Percentiles rank a stretch among this genome's conserved stretches.
Evolutionary conservation across 495 filamentous ascomycete genomes (phyloP).

Genomic region (Penicillium paradoxum): DNA sequence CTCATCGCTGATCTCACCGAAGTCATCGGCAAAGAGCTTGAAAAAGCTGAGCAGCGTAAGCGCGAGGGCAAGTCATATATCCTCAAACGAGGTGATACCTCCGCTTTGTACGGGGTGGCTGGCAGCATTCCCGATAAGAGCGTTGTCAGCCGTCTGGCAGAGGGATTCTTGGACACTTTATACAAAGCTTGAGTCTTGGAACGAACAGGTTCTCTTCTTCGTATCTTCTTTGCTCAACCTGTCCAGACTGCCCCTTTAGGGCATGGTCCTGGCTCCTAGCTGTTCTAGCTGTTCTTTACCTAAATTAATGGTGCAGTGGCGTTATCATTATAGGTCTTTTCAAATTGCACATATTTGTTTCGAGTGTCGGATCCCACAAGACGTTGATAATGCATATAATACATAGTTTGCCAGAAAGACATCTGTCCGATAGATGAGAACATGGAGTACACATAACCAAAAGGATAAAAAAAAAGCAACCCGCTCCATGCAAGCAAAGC

Average conservation of each 20-base stretch:
- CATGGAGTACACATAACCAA: conserved; percentile 26
- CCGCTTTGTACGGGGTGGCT: conserved; percentile 91
- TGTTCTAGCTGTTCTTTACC: neutral
- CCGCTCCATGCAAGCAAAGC: conserved; percentile 39
- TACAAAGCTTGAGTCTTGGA: conserved; percentile 71
- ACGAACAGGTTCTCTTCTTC: neutral
- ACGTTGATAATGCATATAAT: conserved; percentile 23
- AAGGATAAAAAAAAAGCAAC: conserved; percentile 29
- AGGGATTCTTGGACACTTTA: conserved; percentile 88
- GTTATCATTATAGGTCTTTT: conserved; percentile 12
- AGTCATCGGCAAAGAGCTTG: conserved; percentile 72
- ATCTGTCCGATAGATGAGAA: conserved; percentile 9
- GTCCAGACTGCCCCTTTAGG: conserved; percentile 9
- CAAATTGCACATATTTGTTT: conserved; percentile 24
- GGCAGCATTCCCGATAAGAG: conserved; percentile 94
- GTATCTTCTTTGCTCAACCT: conserved; percentile 14
- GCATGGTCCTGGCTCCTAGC: neutral
- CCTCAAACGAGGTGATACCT: conserved; percentile 59
- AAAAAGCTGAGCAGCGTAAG: conserved; percentile 69
- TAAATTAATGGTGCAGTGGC: conserved; percentile 2
- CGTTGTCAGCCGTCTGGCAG: conserved; percentile 83
- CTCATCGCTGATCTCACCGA: conserved; percentile 72
- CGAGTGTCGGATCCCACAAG: conserved; percentile 2
- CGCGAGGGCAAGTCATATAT: conserved; percentile 54
- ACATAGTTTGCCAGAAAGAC: conserved; percentile 19